Evolutionary conservation across 495 filamentous ascomycete genomes (phyloP), one percentile per base, ranked within the genome.

Genomic region (Trichocladium uniseriatum): DNA sequence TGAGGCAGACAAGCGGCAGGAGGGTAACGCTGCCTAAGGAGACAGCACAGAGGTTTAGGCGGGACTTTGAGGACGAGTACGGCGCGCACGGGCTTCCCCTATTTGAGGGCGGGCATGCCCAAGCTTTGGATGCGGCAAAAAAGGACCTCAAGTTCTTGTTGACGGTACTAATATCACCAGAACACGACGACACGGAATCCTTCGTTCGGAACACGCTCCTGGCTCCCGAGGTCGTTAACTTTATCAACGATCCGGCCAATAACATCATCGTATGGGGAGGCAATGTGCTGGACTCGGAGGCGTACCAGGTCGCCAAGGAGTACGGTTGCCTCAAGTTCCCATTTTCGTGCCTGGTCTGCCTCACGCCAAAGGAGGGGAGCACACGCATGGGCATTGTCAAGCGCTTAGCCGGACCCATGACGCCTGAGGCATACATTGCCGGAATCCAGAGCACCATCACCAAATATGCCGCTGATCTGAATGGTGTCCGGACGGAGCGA

Each of bases 41-140:
- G 59, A 91, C 89, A 0, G 89, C 91, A 0, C 82, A 86, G 29
- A 73, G 92, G 36, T 92, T 97, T 60, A 83, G 84, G 54, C 80
- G 89, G 3, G 87, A 95, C 49, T 95, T 98, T 56, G 88, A 95
- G 61, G 92, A 97, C 60, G 86, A 94, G 55, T 92, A 94, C 64
- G 88, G 86, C 3, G 65, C 68, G 9, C 73, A 84, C 52, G 65
- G 68, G 14, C 66, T 97, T 11, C 75, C 79, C 0, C 94, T 91
- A 64, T 77, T 83, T 52, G 89, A 95, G 53, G 83, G 80, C 35
- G 88, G 89, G 22, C 95, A 95, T 62, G 87, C 92, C 15, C 86
- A 91, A 64, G 87, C 89, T 0, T 73, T 94, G 45, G 92, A 98
- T 59, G 65, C 80, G 9, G 89, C 92, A 0, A 95, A 97, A 64